These are phyloP conservation scores for Ambrosia hybrid DNA, from an alignment of 140 eudicot species.

Conservation along the genomic window DNA sequence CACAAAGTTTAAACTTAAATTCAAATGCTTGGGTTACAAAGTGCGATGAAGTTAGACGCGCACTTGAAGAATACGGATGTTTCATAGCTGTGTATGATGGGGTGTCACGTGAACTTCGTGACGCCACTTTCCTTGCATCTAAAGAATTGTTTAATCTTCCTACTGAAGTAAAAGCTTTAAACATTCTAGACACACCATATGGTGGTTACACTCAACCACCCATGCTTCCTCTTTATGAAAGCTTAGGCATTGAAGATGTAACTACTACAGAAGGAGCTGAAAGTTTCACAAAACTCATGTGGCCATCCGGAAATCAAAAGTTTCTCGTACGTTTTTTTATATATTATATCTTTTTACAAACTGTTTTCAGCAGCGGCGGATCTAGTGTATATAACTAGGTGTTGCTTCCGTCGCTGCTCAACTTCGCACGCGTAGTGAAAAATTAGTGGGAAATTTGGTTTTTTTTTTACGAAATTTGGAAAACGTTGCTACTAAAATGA, in stretches of 20 bases:
- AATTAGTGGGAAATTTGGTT: no score
- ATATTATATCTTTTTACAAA: not conserved
- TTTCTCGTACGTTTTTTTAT: slow-evolving; percentile 31
- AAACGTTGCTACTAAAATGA: no score
- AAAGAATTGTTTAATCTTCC: slow-evolving; percentile 51
- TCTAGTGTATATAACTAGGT: no score
- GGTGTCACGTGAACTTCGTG: slow-evolving; percentile 41
- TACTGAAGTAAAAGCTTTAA: slow-evolving; percentile 31
- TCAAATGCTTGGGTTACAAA: slow-evolving; percentile 42
- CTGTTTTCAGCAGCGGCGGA: no score
- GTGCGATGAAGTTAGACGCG: slow-evolving; percentile 37
- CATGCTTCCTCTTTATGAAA: slow-evolving; percentile 55
- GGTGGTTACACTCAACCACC: slow-evolving; percentile 59
- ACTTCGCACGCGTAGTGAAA: no score
- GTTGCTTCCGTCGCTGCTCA: no score
- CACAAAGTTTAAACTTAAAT: slow-evolving; percentile 17
- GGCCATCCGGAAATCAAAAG: slow-evolving; percentile 52
- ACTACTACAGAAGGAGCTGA: slow-evolving; percentile 44
- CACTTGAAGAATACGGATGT: slow-evolving; percentile 60
- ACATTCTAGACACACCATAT: slow-evolving; percentile 44
- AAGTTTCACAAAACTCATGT: slow-evolving; percentile 45
- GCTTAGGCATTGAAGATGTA: slow-evolving; percentile 51
- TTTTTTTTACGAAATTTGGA: no score
- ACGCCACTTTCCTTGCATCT: slow-evolving; percentile 42
- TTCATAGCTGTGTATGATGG: slow-evolving; percentile 42